phyloP scores from a whole-genome alignment of 257 asterid genomes.

The Penstemon eatonii region DNA sequence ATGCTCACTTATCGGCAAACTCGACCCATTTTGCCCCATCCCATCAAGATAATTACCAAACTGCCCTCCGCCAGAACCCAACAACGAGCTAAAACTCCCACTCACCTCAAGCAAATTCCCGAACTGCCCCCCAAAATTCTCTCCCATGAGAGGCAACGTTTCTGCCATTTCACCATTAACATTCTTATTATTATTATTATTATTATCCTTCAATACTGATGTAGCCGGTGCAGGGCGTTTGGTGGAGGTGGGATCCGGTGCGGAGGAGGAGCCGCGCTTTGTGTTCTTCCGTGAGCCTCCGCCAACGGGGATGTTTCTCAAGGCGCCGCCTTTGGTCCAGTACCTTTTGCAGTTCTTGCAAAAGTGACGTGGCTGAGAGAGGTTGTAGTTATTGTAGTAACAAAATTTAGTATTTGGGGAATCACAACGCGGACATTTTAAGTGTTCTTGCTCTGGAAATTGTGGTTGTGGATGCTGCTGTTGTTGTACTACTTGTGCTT shows the following conservation, averaged over 20 bases:
- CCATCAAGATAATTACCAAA: constrained; percentile 57
- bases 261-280: constrained; percentile 57
- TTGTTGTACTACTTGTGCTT: constrained; percentile 35
- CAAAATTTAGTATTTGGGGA: constrained; percentile 87
- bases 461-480: constrained; percentile 42
- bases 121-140: constrained; percentile 38
- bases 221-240: constrained; percentile 31
- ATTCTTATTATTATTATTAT: neutral
- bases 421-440: constrained; percentile 87
- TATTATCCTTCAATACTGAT: neutral
- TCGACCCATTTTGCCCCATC: constrained; percentile 43
- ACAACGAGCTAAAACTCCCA: constrained; percentile 51
- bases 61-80: constrained; percentile 59
- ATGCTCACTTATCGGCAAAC: constrained; percentile 44
- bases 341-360: constrained; percentile 82
- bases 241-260: constrained; percentile 26
- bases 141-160: constrained; percentile 39
- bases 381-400: constrained; percentile 90
- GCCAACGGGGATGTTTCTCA: constrained; percentile 88
- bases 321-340: constrained; percentile 97
- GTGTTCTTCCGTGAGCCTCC: constrained; percentile 78
- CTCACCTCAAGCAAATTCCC: constrained; percentile 42
- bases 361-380: constrained; percentile 95
- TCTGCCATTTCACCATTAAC: constrained; percentile 31
- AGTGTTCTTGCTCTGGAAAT: constrained; percentile 78